Percentiles rank a stretch among this genome's conserved stretches.
These are phyloP conservation scores for Penicillium sp. DNA, from an alignment of 2,329 filamentous ascomycete genomes.

Conservation along the genomic window DNA sequence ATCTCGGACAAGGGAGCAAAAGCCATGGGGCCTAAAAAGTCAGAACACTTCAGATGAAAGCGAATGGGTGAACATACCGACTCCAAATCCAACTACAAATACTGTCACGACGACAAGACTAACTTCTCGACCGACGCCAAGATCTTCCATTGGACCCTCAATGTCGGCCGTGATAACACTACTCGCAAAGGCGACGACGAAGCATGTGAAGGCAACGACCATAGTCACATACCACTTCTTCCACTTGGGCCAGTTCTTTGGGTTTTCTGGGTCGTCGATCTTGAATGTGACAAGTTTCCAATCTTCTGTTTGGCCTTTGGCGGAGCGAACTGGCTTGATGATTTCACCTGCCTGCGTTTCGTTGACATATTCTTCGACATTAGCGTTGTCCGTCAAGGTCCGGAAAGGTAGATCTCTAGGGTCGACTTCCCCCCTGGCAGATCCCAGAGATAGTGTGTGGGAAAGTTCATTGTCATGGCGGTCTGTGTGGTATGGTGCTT, in stretches of 20 bases:
- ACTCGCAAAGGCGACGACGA: conserved; percentile 73
- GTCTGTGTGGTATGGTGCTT: conserved; percentile 11
- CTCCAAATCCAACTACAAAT: conserved; percentile 81
- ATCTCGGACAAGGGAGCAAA: conserved; percentile 82
- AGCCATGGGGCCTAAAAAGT: conserved; percentile 67
- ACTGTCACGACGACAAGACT: conserved; percentile 73
- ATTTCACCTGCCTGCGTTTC: conserved; percentile 69
- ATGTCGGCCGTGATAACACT: conserved; percentile 81
- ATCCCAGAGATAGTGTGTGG: conserved; percentile 33
- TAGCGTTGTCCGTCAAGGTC: conserved; percentile 63
- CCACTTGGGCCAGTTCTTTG: conserved; percentile 81
- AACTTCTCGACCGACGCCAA: conserved; percentile 73
- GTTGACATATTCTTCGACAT: conserved; percentile 69
- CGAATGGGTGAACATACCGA: conserved; percentile 56
- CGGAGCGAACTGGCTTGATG: conserved; percentile 58
- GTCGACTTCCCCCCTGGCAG: conserved; percentile 36
- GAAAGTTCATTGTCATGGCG: conserved; percentile 21
- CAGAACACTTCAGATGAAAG: conserved; percentile 14
- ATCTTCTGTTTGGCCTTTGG: conserved; percentile 54
- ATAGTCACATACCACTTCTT: conserved; percentile 87
- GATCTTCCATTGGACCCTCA: conserved; percentile 64
- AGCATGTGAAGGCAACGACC: conserved; percentile 77
- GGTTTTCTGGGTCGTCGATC: conserved; percentile 74
- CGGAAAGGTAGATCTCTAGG: conserved; percentile 67
- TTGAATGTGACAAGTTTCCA: conserved; percentile 74